These are phyloP conservation scores for Aspergillus neoniger DNA, from an alignment of 2,329 filamentous ascomycete species.

Conservation along the genomic window DNA sequence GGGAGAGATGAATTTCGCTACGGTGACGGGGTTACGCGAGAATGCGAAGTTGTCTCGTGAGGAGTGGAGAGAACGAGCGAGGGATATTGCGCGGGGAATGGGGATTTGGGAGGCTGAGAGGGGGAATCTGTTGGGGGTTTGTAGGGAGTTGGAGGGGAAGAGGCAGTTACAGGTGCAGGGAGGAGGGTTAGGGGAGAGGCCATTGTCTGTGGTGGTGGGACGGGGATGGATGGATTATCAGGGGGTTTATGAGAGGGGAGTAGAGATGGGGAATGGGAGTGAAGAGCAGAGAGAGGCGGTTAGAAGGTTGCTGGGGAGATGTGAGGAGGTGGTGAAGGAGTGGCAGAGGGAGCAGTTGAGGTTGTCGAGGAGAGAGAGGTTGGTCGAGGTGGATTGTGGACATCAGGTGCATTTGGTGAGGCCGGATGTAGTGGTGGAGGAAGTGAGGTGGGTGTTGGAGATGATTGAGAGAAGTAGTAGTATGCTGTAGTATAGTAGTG, in stretches of 20 bases:
- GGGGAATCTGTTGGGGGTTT: constrained; percentile 24
- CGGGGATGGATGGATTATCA: constrained; percentile 35
- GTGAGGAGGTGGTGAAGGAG: constrained; percentile 29
- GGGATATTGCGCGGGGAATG: constrained; percentile 30
- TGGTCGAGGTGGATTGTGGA: constrained; percentile 38
- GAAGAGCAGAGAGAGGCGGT: constrained; percentile 32
- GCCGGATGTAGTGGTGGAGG: constrained; percentile 41
- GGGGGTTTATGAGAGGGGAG: constrained; percentile 35
- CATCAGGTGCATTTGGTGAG: constrained; percentile 41
- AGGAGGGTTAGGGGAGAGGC: constrained; percentile 30
- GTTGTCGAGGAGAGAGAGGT: constrained; percentile 32
- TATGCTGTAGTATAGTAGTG: neutral
- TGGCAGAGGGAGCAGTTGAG: constrained; percentile 36
- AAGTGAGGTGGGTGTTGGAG: constrained; percentile 38
- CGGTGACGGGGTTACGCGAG: constrained; percentile 35
- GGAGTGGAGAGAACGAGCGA: constrained; percentile 37
- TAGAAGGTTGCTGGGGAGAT: constrained; percentile 32
- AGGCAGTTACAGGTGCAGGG: constrained; percentile 31
- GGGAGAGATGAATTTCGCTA: constrained; percentile 33
- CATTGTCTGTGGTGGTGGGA: constrained; percentile 41
- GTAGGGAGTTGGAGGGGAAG: constrained; percentile 31
- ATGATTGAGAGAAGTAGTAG: neutral
- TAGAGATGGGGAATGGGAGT: constrained; percentile 38
- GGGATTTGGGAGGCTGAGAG: constrained; percentile 27
- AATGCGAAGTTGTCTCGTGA: constrained; percentile 33